A percentile compares a stretch with the other conserved stretches of the same genome.
These are phyloP conservation scores for Blastobotrys elegans DNA, from an alignment of 1,139 yeast species.

Conservation along the genomic window DNA sequence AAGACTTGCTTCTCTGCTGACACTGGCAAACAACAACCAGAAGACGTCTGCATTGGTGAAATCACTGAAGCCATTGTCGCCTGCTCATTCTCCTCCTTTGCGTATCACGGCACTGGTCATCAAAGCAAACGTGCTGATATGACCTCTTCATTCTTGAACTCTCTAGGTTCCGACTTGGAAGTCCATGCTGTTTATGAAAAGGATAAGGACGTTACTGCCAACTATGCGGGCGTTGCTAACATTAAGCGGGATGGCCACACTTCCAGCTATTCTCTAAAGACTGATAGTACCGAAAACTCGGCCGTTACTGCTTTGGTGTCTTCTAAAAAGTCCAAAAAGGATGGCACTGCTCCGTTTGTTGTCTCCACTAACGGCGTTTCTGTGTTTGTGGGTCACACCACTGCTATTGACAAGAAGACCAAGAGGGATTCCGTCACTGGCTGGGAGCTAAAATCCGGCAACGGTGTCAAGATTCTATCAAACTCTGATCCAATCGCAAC, in stretches of 20 bases:
- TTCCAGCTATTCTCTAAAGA: neutral
- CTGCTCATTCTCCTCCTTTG: constrained; percentile 7
- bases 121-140: constrained; percentile 6
- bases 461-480: constrained; percentile 8
- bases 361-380: constrained; percentile 4
- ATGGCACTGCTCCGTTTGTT: constrained; percentile 1
- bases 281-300: neutral
- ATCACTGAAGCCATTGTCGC: constrained; percentile 10
- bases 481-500: constrained; percentile 11
- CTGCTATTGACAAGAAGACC: neutral
- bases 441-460: constrained; percentile 5
- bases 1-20: constrained; percentile 7
- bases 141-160: neutral
- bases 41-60: constrained; percentile 5
- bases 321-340: neutral
- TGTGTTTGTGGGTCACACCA: constrained; percentile 4
- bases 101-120: constrained; percentile 6
- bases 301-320: constrained; percentile 5
- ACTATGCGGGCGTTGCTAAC: neutral
- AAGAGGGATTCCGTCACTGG: constrained; percentile 6
- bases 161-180: constrained; percentile 3
- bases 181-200: constrained; percentile 7
- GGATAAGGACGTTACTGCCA: constrained; percentile 6
- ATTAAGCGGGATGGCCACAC: neutral
- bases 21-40: constrained; percentile 8